Evolutionary conservation across 108 stramenopile species (phyloP), one percentile per base, ranked within the genome.

Genomic region (Cyclostephanos tholiformis): DNA sequence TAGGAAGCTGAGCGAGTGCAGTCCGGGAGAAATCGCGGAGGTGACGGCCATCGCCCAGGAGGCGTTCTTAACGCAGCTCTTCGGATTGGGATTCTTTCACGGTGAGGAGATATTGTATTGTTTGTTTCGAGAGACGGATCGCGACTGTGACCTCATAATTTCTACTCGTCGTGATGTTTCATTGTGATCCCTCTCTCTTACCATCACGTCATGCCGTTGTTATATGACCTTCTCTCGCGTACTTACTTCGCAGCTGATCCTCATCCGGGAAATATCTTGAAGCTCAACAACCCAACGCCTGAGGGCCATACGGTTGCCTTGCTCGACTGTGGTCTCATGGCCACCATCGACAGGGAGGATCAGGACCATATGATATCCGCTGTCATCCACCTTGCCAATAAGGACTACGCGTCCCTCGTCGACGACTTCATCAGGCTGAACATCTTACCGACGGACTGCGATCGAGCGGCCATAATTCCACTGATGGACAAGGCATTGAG

Each of bases 401-500:
- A 91, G 66, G 93, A 96, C 65, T 94, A 91, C 68, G 84, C 92
- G n/a, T 77, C 72, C 56, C 79, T 96, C 1, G 92, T 96, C 11
- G 92, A 94, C 67, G 96, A 96, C 74, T 94, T 95, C 61, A 91
- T 96, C 53, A 70, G 74, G 19, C 79, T 96, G 14, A 88, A 89
- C 23, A 91, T 96, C 72, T 74, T 96, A 2, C 96, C 96, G 8
- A 64, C 75, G 14, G 92, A 94, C 66, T 84, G 85, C 36, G 87
- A 93, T 48, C 78, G 93, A 51, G 88, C 87, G 8, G 82, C 90
- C 7, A 85, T 94, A 60, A 90, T 94, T 56, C 93, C 93, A 0
- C 60, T 95, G 7, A 96, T 96, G 96, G 95, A 96, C 83, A 96
- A 96, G 71, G 95, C 95, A 4, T 68, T 96, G 50, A 88, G 86